Evolutionary conservation across 257 asterid species (phyloP), one percentile per base, ranked within the genome.

Genomic region (Solanum chiquidenum): DNA sequence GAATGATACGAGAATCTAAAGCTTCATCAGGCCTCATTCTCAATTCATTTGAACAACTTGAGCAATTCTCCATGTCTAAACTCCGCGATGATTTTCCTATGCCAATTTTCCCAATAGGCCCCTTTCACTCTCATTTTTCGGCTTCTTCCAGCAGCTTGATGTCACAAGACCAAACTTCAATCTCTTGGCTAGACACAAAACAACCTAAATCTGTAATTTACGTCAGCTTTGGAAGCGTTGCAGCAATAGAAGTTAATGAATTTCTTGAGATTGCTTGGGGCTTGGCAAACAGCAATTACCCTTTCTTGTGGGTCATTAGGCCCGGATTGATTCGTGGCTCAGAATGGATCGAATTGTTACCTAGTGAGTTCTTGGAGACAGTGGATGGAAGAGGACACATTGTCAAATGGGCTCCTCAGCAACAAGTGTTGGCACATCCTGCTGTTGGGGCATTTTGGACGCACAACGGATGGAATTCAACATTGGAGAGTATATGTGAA

Each of bases 21-120:
- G 89, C 89, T 21, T 90, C 95, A 5, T 89, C 95, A 5, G 93
- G 92, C 18, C 20, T 94, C 23, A 93, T 94, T 42, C 87, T 86
- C 88, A 93, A 93, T 89, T 86, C 95, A 9, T 90, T 92, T 37
- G 83, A 90, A 89, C 92, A 93, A 62, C 94, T 93, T 7, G 96
- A 94, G 71, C 90, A 90, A 52, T 13, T 83, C 9, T 85, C 92
- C 10, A 71, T 93, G 2, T 21, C 64, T 34, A 87, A 89, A 87
- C 89, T 87, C 9, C 27, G 79, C 55, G 88, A 90, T 35, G 88
- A 90, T 8, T 91, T 93, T 74, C 58, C 75, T 23, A 86, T 91
- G 83, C 93, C 93, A 64, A 85, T 87, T 46, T 92, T 91, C 82
- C 83, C 92, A 7, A 74, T 92, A 18, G 95, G 95, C 60, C 95